Conservation (phyloP, 768 basidiomycete species). For the Kondoa subrosea region DNA sequence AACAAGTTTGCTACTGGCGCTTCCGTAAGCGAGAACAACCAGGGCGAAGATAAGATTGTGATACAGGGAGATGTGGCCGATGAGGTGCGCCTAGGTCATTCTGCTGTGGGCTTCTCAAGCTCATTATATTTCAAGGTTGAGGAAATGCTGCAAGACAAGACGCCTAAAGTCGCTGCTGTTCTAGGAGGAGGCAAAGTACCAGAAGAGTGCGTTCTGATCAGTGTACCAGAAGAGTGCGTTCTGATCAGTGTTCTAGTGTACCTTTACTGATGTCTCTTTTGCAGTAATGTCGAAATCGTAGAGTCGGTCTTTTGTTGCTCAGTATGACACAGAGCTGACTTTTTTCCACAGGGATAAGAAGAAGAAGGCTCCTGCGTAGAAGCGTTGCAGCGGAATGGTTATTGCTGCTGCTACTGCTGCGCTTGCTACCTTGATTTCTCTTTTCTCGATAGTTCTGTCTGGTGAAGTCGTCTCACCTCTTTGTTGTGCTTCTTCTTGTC, state of each 20-base stretch:
- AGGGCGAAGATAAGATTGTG: constrained; percentile 84
- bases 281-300: neutral
- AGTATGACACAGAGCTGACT: neutral
- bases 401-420: too few species aligned
- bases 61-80: constrained; percentile 75
- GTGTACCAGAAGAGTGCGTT: too few species aligned
- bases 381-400: too few species aligned
- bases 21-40: constrained; percentile 76
- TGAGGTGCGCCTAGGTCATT: constrained; percentile 25
- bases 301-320: neutral
- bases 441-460: too few species aligned
- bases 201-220: constrained; percentile 32
- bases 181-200: constrained; percentile 37
- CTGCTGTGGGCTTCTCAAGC: constrained; percentile 16
- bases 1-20: constrained; percentile 87
- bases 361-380: neutral
- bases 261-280: neutral
- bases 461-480: too few species aligned
- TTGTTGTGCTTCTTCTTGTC: too few species aligned
- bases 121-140: constrained; percentile 24
- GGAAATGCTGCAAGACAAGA: constrained; percentile 25
- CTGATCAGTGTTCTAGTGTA: neutral
- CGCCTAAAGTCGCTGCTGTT: constrained; percentile 23
- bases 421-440: too few species aligned
- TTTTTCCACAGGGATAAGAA: neutral